phyloP scores from a whole-genome alignment of 352 stramenopile species.

The Peronosclerospora sorghi region DNA sequence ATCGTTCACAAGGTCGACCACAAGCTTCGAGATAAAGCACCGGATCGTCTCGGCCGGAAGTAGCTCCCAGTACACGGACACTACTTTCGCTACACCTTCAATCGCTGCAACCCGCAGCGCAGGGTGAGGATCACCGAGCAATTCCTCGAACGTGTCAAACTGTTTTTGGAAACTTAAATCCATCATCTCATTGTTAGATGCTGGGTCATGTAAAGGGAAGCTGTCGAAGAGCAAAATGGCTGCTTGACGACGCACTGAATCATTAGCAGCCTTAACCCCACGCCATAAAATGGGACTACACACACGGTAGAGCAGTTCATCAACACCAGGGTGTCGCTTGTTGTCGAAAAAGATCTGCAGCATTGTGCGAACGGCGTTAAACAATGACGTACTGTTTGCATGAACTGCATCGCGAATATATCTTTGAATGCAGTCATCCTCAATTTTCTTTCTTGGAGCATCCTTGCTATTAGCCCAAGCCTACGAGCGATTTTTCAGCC shows the following conservation, averaged over 20 bases:
- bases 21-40: constrained; percentile 71
- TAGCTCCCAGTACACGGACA: constrained; percentile 81
- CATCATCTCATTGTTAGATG: constrained; percentile 68
- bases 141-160: constrained; percentile 72
- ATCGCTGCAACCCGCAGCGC: constrained; percentile 68
- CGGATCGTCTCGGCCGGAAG: constrained; percentile 70
- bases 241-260: constrained; percentile 72
- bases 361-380: constrained; percentile 48
- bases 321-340: constrained; percentile 66
- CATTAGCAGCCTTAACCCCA: constrained; percentile 71
- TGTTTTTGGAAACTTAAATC: constrained; percentile 70
- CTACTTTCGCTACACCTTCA: constrained; percentile 69
- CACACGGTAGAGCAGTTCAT: constrained; percentile 78
- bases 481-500: constrained; percentile 5
- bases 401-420: constrained; percentile 70
- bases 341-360: constrained; percentile 82
- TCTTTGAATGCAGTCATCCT: constrained; percentile 75
- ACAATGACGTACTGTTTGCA: constrained; percentile 52
- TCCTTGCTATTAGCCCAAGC: constrained; percentile 58
- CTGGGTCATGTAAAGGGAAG: constrained; percentile 68
- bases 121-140: constrained; percentile 64
- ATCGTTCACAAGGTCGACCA: constrained; percentile 77
- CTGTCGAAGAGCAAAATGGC: constrained; percentile 77
- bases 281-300: constrained; percentile 81
- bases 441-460: constrained; percentile 49